Evolutionary conservation across 164 flowering plant genomes (phyloP), one percentile per base, ranked within the genome.

Genomic region (Umbilicus rupestris): DNA sequence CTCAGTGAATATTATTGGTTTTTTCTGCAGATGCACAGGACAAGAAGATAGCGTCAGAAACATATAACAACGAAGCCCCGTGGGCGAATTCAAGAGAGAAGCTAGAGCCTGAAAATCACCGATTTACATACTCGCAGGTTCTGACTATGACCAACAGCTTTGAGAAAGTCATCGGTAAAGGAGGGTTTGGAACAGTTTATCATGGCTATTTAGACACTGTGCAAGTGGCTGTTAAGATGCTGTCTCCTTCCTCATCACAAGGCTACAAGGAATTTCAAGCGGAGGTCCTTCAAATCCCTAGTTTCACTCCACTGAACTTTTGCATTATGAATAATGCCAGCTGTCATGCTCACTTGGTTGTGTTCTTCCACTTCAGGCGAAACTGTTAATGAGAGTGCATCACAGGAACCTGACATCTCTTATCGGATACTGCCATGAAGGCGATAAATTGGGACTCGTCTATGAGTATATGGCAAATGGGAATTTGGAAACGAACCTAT

Each of bases 151-250:
- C 78, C 14, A 74, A 69, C 57, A 74, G 74, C 60, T 77, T 81
- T 39, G 65, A 74, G 17, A 71, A 42, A 30, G 65, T 68, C 22
- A 69, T 82, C 5, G 83, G 83, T 0, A 76, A 71, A 67, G 82
- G 82, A 57, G 84, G 82, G 26, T 80, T 69, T 71, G 84, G 82
- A 24, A 69, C 42, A 14, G 84, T 80, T 22, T 80, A 75, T 52
- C 69, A 44, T 70, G 83, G 86, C 19, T 57, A 28, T 64, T 64
- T 66, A 39, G 64, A 69, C 3, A 71, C 69, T 22, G 63, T 49
- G n/a, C 30, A 68, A 42, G 74, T 68, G 17, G 71, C 71, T 1
- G 74, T 67, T 39, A 72, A 72, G 64, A 55, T 68, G 46, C 64
- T 63, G 2, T 72, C 74, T 29, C 47, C 31, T 16, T 50, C 70